These are phyloP conservation scores for Martiniozyma abietophila DNA, from an alignment of 805 yeast genomes.

Conservation along the genomic window DNA sequence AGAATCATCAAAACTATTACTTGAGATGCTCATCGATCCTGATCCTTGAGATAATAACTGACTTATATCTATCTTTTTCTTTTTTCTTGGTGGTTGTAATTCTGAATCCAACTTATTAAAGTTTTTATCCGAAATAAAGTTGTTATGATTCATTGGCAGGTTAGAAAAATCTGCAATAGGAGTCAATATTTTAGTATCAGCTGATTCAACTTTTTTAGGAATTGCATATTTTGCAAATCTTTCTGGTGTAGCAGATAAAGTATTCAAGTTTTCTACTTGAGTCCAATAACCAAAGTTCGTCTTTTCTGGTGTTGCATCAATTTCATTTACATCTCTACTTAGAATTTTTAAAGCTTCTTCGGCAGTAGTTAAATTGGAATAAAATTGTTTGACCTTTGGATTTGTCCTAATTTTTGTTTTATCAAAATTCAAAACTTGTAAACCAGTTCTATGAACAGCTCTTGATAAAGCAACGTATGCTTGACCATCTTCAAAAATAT, in stretches of 20 bases:
- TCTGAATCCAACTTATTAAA: too few relatives aligned
- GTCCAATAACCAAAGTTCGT: constrained; percentile 1
- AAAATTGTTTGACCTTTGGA: constrained; percentile 61
- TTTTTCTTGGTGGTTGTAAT: too few relatives aligned
- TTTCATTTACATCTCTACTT: background rate
- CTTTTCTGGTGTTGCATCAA: background rate
- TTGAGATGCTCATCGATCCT: too few relatives aligned
- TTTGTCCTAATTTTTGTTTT: constrained; percentile 59
- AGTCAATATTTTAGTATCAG: background rate
- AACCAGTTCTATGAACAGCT: constrained; percentile 67
- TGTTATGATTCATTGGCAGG: too few relatives aligned
- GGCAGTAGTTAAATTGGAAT: constrained; percentile 36
- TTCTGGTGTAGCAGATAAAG: constrained; percentile 6
- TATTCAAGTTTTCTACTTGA: constrained; percentile 3
- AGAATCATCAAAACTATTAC: too few relatives aligned
- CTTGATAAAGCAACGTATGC: constrained; percentile 93
- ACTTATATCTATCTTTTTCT: too few relatives aligned
- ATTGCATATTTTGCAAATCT: constrained; percentile 1
- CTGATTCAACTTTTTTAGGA: too few relatives aligned
- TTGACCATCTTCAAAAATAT: constrained; percentile 85
- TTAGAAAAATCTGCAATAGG: constrained; percentile 4
- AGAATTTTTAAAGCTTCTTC: constrained; percentile 19
- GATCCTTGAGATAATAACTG: too few relatives aligned
- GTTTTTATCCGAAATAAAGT: too few relatives aligned
- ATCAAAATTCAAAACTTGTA: constrained; percentile 72